phyloP scores from a whole-genome alignment of 2,329 filamentous ascomycete genomes.

The Xylariaceae sp. region DNA sequence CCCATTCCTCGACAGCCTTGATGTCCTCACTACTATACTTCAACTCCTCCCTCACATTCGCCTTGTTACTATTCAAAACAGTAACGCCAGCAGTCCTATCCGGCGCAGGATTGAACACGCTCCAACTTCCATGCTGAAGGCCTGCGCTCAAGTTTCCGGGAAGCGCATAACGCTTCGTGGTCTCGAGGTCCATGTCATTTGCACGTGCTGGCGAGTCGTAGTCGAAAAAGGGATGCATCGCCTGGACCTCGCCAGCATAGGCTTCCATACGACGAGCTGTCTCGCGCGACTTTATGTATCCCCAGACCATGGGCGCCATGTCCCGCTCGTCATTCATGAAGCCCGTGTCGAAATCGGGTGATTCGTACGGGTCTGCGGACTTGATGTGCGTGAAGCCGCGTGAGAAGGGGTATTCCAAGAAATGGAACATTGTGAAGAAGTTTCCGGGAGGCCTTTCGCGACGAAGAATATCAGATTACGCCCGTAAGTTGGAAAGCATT shows the following conservation, averaged over 20 bases:
- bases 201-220: conserved; percentile 65
- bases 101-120: conserved; percentile 48
- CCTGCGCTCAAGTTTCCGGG: conserved; percentile 65
- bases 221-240: conserved; percentile 65
- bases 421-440: conserved; percentile 81
- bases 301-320: conserved; percentile 81
- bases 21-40: conserved; percentile 61
- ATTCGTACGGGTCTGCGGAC: conserved; percentile 66
- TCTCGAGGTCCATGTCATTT: conserved; percentile 67
- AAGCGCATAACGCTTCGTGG: conserved; percentile 70
- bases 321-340: conserved; percentile 85
- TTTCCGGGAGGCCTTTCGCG: conserved; percentile 62
- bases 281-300: conserved; percentile 76
- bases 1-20: conserved; percentile 61
- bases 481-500: neutral
- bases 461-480: neutral
- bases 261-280: conserved; percentile 72
- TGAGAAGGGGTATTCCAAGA: conserved; percentile 72
- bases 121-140: conserved; percentile 71
- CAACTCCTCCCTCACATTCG: conserved; percentile 56
- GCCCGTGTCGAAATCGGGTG: conserved; percentile 71
- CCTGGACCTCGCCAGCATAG: conserved; percentile 67
- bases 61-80: conserved; percentile 58
- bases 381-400: conserved; percentile 66
- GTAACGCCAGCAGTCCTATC: conserved; percentile 43